Percentiles rank a stretch among this genome's conserved stretches.
Evolutionary conservation across 1,284 basidiomycete species (phyloP).

Genomic region (Austroboletus novae-zelandiae): DNA sequence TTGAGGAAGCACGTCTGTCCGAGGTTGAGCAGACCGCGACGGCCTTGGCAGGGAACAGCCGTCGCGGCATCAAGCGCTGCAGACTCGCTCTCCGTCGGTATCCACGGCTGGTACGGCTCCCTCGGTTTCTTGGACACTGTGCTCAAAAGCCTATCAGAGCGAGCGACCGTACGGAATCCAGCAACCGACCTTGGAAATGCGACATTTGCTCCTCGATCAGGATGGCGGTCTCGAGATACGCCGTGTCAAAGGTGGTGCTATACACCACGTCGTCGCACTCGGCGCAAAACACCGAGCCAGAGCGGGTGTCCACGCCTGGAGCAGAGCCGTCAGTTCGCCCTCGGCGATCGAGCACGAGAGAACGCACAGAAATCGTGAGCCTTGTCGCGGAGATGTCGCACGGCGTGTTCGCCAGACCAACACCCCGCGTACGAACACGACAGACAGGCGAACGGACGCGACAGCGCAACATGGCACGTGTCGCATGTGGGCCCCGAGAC

Average conservation of each 20-base stretch:
- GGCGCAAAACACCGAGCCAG: constrained; percentile 58
- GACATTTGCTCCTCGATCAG: constrained; percentile 52
- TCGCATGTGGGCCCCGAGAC: constrained; percentile 58
- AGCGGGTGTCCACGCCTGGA: constrained; percentile 56
- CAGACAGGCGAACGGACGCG: constrained; percentile 77
- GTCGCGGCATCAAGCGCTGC: constrained; percentile 35
- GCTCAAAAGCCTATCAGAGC: background rate
- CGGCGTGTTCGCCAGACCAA: constrained; percentile 58
- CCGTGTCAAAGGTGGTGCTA: constrained; percentile 41
- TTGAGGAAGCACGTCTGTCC: constrained; percentile 96
- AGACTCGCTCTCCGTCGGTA: constrained; percentile 37
- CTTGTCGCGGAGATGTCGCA: constrained; percentile 52
- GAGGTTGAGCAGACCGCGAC: constrained; percentile 87
- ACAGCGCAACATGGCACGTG: constrained; percentile 55
- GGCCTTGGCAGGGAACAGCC: constrained; percentile 64
- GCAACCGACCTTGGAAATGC: constrained; percentile 42
- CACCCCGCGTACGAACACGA: constrained; percentile 78
- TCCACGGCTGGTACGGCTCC: constrained; percentile 48
- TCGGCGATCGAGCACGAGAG: background rate
- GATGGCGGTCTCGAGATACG: constrained; percentile 39
- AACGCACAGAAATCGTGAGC: constrained; percentile 65
- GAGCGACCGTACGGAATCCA: too few species aligned
- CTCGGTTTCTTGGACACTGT: constrained; percentile 40
- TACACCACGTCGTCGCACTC: constrained; percentile 61
- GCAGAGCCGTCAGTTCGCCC: constrained; percentile 1